Evolutionary conservation across 1,284 basidiomycete genomes (phyloP), one percentile per base, ranked within the genome.

Genomic region (Ceratobasidium sp.): DNA sequence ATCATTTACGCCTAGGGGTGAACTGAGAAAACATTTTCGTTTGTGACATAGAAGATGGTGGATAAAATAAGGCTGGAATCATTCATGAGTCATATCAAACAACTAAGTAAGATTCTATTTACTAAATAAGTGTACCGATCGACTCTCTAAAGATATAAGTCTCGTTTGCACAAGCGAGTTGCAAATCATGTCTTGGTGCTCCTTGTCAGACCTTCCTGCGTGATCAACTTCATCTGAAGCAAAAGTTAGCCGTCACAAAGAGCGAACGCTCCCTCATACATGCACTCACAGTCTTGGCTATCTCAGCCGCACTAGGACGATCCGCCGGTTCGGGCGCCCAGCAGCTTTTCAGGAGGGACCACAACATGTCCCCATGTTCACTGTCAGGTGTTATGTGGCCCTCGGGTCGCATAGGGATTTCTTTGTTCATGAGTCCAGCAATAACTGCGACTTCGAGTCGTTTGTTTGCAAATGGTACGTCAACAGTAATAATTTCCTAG

Each of bases 401-500:
- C 28, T 64, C 61, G 13, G 61, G 61, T 64, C 61, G 61, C 20
- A 39, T 40, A 39, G 61, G 61, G 28, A 39, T 33, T 28, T 39
- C 61, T 39, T n/a, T 42, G 6, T 13, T 64, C 23, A 64, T 28
- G 26, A 64, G 12, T 33, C 7, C n/a, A n/a, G 55, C 55, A 13
- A 12, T 7, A 33, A 33, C 13, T 7, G 39, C 20, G 28, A n/a
- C 39, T 15, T 26, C 13, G 28, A 33, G 23, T 28, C 39, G 23
- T 33, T 39, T 33, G 39, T 42, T 33, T 20, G 39, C 61, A 28
- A 33, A 40, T 39, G 61, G 61, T 7, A 42, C 28, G 6, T 33
- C 18, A 12, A n/a, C 61, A 40, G 61, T 64, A 28, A 64, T 9
- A 40, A 64, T n/a, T 40, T 64, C 61, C 61, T 64, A 58, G 10